Conservation (phyloP, 805 yeast genomes). For the Saccharomycopsis sp. region DNA sequence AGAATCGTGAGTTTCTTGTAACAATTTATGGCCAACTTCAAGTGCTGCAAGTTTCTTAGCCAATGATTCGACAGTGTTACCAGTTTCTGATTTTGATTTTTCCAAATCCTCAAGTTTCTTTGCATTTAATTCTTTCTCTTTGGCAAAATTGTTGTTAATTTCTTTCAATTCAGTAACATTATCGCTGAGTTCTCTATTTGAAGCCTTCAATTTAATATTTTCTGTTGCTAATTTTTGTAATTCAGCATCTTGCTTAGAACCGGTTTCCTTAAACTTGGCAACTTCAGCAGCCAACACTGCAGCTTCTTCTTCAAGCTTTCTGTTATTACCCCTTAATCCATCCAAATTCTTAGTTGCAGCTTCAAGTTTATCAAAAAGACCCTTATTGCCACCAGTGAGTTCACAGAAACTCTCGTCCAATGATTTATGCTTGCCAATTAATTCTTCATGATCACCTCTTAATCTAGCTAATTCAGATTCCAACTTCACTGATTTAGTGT, state of each 20-base stretch:
- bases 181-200: not conserved
- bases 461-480: too few species aligned
- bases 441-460: not conserved
- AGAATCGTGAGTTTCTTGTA: conserved; percentile 3
- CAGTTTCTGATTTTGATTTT: conserved; percentile 21
- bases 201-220: not conserved
- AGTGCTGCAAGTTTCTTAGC: conserved; percentile 17
- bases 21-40: conserved; percentile 17
- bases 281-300: not conserved
- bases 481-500: too few species aligned
- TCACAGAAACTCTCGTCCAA: conserved; percentile 3
- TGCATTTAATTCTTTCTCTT: conserved; percentile 9
- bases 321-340: not conserved
- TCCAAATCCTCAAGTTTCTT: conserved; percentile 21
- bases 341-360: too few species aligned
- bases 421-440: conserved; percentile 2
- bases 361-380: not conserved
- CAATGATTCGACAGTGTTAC: conserved; percentile 14
- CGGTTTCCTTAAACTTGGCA: not conserved
- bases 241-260: not conserved
- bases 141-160: conserved; percentile 21
- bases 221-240: too few species aligned
- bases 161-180: conserved; percentile 21
- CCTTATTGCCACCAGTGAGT: not conserved
- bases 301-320: not conserved